Evolutionary conservation across 176 grass and related monocot genomes (phyloP).

Genomic region (Avena eriantha): DNA sequence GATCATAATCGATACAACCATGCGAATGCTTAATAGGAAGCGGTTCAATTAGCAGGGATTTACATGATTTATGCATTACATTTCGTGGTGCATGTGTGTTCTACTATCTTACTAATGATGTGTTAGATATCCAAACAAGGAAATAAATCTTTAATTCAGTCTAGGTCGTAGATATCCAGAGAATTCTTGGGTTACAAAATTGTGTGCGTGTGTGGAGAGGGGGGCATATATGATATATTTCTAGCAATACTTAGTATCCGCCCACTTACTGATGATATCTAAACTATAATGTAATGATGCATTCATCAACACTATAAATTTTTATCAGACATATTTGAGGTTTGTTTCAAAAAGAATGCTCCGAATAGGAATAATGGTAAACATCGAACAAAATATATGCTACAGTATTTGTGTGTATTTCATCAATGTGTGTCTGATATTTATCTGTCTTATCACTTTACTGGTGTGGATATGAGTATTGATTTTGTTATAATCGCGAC

Average conservation of each 20-base stretch:
- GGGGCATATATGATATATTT: neutral
- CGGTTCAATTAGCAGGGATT: neutral
- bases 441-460: neutral
- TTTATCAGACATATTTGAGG: neutral
- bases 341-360: neutral
- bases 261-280: neutral
- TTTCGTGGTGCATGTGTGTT: neutral
- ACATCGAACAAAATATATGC: neutral
- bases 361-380: neutral
- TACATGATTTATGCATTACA: neutral
- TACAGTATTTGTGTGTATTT: neutral
- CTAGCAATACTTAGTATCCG: too few relatives aligned
- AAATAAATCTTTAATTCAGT: neutral
- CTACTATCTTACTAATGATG: neutral
- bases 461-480: neutral
- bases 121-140: neutral
- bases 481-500: too few relatives aligned
- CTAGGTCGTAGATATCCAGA: neutral
- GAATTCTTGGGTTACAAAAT: neutral
- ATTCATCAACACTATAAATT: neutral
- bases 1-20: neutral
- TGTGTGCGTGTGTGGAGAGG: neutral
- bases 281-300: neutral
- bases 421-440: neutral
- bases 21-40: neutral